phyloP scores from a whole-genome alignment of 441 rosid genomes.

The Macaranga tanarius region DNA sequence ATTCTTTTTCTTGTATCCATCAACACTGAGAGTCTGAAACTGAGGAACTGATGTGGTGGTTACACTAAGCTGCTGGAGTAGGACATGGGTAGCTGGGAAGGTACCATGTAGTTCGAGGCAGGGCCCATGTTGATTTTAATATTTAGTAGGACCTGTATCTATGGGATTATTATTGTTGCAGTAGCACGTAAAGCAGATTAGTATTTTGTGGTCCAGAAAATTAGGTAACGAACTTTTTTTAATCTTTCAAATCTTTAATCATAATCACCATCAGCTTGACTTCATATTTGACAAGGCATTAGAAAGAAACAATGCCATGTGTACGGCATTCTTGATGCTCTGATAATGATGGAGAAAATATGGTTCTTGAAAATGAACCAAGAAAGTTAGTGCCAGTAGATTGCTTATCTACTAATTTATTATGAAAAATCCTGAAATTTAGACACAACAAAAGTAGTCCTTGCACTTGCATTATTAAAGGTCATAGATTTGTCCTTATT shows the following conservation, averaged over 20 bases:
- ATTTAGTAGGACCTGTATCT: background rate
- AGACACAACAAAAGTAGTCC: slow-evolving; percentile 11
- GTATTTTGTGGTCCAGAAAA: slow-evolving; percentile 12
- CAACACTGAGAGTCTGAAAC: background rate
- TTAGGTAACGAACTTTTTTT: background rate
- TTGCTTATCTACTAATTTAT: slow-evolving; percentile 21
- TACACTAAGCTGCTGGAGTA: slow-evolving; percentile 15
- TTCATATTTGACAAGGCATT: background rate
- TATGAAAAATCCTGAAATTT: slow-evolving; percentile 6
- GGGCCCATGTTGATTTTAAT: slow-evolving; percentile 20
- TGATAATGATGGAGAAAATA: background rate
- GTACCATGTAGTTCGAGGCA: background rate
- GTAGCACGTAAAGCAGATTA: slow-evolving; percentile 10
- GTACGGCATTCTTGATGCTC: slow-evolving; percentile 2
- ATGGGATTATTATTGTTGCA: slow-evolving; percentile 1
- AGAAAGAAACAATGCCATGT: background rate
- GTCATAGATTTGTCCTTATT: slow-evolving; percentile 25
- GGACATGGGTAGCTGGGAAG: background rate
- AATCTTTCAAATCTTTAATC: slow-evolving; percentile 2
- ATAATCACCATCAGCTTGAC: background rate
- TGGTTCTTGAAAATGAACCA: background rate
- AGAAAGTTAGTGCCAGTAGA: slow-evolving; percentile 8
- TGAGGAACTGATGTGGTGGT: background rate
- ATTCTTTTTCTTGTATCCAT: background rate
- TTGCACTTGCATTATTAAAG: slow-evolving; percentile 9